These are phyloP conservation scores for Pharnaceum exiguum DNA, from an alignment of 148 eudicot species.

Conservation along the genomic window DNA sequence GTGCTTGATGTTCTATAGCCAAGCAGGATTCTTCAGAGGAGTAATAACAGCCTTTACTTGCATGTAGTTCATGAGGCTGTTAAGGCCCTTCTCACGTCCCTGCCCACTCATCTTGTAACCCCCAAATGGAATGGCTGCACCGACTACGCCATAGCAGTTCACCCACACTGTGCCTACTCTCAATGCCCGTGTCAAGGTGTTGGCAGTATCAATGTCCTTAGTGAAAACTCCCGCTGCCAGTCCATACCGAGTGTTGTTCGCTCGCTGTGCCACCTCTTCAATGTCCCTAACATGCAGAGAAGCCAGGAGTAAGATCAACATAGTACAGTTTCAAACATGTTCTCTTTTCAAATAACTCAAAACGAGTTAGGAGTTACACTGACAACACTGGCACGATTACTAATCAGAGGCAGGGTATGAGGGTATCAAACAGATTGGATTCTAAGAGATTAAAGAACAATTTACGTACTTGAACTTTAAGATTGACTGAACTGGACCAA, in stretches of 20 bases:
- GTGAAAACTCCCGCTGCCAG: slow-evolving; percentile 68
- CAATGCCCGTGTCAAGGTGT: slow-evolving; percentile 42
- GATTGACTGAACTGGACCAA: slow-evolving; percentile 65
- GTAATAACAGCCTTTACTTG: slow-evolving; percentile 68
- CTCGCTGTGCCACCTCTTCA: slow-evolving; percentile 44
- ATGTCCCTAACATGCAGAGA: slow-evolving; percentile 30
- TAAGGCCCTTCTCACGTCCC: slow-evolving; percentile 57
- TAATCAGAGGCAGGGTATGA: too few relatives aligned
- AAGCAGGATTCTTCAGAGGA: slow-evolving; percentile 51
- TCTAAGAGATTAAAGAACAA: neutral
- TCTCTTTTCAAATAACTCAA: too few relatives aligned
- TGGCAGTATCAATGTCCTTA: slow-evolving; percentile 55
- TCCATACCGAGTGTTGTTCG: slow-evolving; percentile 43
- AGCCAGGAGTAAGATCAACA: neutral
- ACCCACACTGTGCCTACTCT: slow-evolving; percentile 63
- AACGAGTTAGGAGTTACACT: too few relatives aligned
- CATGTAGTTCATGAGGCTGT: slow-evolving; percentile 48
- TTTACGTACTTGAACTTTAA: slow-evolving; percentile 50
- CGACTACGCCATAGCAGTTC: slow-evolving; percentile 52
- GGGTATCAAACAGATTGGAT: too few relatives aligned
- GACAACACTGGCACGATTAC: too few relatives aligned
- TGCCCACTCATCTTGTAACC: slow-evolving; percentile 78
- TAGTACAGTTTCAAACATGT: too few relatives aligned
- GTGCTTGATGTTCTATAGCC: slow-evolving; percentile 52
- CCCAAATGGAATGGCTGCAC: slow-evolving; percentile 61